A percentile compares a stretch with the other conserved stretches of the same genome.
phyloP scores from a whole-genome alignment of 805 yeast genomes.

The Candida koratica region DNA sequence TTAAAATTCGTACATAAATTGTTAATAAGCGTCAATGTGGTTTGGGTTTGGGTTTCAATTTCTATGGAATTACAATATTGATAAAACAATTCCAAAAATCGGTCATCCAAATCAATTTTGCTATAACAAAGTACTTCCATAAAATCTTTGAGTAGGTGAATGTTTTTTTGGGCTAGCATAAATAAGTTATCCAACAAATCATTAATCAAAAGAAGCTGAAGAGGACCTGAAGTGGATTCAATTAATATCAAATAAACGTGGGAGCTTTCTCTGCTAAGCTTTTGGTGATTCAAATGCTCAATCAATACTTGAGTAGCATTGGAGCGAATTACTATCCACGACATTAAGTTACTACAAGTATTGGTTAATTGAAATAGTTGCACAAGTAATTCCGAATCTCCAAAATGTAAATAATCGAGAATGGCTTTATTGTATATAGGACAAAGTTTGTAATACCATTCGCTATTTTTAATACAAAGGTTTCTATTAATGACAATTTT shows the following conservation, averaged over 20 bases:
- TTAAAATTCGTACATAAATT: neutral
- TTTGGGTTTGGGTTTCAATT: neutral
- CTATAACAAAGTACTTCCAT: neutral
- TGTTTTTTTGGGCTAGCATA: neutral
- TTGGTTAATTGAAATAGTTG: neutral
- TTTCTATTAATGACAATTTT: neutral
- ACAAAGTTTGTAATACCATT: constrained; percentile 3
- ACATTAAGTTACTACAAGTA: neutral
- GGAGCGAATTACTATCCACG: constrained; percentile 1
- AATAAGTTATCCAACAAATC: neutral
- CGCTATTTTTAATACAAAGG: neutral
- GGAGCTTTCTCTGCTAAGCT: neutral
- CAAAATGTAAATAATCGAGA: neutral
- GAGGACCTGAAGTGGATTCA: neutral
- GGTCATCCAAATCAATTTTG: neutral
- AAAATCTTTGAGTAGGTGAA: neutral
- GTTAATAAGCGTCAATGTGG: neutral
- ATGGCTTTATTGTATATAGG: constrained; percentile 6
- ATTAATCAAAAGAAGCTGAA: neutral
- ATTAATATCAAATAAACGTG: neutral
- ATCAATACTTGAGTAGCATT: neutral
- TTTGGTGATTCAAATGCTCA: neutral
- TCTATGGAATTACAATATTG: neutral
- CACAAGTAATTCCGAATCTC: neutral
- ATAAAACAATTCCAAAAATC: neutral